These are phyloP conservation scores for Brassica hybrid DNA, from an alignment of 441 rosid species.

Conservation along the genomic window DNA sequence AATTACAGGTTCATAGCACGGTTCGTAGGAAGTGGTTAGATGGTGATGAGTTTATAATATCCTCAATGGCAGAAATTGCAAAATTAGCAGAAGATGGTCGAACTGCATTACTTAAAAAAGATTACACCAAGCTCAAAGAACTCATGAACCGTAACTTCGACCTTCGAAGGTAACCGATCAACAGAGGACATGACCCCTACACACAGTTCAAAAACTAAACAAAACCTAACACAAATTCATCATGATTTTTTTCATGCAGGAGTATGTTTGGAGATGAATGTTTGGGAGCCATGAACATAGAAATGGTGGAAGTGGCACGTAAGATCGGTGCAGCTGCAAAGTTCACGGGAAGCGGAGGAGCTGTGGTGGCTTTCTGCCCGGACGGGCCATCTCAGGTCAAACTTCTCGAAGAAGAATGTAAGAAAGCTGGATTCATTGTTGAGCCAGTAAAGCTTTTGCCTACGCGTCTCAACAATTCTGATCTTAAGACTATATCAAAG, in stretches of 20 bases:
- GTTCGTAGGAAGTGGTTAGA: slow-evolving; percentile 80
- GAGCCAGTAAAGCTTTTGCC: slow-evolving; percentile 62
- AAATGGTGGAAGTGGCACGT: slow-evolving; percentile 87
- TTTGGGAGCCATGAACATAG: slow-evolving; percentile 69
- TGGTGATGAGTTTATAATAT: slow-evolving; percentile 71
- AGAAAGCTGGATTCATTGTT: slow-evolving; percentile 60
- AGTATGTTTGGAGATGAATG: slow-evolving; percentile 77
- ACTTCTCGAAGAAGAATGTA: slow-evolving; percentile 69
- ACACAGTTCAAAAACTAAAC: neutral
- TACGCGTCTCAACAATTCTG: slow-evolving; percentile 41
- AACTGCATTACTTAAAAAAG: slow-evolving; percentile 56
- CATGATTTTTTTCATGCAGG: slow-evolving; percentile 38
- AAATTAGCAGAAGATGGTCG: slow-evolving; percentile 63
- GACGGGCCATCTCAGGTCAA: slow-evolving; percentile 60
- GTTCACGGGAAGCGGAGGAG: slow-evolving; percentile 93
- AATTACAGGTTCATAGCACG: slow-evolving; percentile 72
- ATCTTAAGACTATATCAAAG: slow-evolving; percentile 45
- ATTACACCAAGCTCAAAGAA: slow-evolving; percentile 59
- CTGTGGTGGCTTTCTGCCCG: slow-evolving; percentile 76
- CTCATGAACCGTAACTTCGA: slow-evolving; percentile 80
- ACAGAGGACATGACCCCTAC: neutral
- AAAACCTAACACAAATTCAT: neutral
- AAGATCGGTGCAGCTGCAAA: slow-evolving; percentile 80
- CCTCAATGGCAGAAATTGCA: slow-evolving; percentile 69
- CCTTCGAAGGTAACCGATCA: slow-evolving; percentile 59